Evolutionary conservation across 2,329 filamentous ascomycete genomes (phyloP).

Genomic region (Talaromyces sp.): DNA sequence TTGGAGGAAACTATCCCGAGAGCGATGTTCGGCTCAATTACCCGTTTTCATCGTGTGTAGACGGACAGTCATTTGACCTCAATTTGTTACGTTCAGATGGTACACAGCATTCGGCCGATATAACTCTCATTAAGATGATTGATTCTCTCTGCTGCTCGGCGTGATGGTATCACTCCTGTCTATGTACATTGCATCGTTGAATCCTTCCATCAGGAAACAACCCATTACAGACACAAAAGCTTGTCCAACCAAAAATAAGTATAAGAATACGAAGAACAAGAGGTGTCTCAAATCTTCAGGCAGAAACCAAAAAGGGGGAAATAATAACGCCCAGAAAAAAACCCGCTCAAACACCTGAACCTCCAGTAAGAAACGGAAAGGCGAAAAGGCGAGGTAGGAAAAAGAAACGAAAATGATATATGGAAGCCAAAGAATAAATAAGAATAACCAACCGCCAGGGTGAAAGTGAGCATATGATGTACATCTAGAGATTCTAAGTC

Average conservation of each 20-base stretch:
- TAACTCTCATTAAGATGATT: background rate
- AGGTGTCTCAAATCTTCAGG: background rate
- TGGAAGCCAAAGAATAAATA: conserved; percentile 5
- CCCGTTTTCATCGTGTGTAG: background rate
- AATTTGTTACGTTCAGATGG: background rate
- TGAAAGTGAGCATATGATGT: conserved; percentile 17
- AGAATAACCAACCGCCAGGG: conserved; percentile 19
- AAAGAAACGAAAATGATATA: conserved; percentile 8
- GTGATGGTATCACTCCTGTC: conserved; percentile 1
- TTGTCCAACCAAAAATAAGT: background rate
- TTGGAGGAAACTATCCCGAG: conserved; percentile 1
- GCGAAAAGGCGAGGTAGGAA: background rate
- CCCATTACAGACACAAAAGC: background rate
- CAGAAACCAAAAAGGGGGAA: background rate
- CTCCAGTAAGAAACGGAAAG: background rate
- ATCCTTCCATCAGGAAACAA: background rate
- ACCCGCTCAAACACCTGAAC: background rate
- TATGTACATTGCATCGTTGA: conserved; percentile 10
- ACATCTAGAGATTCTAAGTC: conserved; percentile 19
- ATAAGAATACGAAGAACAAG: background rate
- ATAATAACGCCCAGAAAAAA: background rate
- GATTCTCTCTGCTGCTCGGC: background rate
- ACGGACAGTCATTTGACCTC: background rate
- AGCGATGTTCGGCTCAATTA: background rate
- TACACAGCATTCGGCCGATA: background rate